Evolutionary conservation across 768 basidiomycete species (phyloP).

Genomic region (Stropharia rugosoannulata): DNA sequence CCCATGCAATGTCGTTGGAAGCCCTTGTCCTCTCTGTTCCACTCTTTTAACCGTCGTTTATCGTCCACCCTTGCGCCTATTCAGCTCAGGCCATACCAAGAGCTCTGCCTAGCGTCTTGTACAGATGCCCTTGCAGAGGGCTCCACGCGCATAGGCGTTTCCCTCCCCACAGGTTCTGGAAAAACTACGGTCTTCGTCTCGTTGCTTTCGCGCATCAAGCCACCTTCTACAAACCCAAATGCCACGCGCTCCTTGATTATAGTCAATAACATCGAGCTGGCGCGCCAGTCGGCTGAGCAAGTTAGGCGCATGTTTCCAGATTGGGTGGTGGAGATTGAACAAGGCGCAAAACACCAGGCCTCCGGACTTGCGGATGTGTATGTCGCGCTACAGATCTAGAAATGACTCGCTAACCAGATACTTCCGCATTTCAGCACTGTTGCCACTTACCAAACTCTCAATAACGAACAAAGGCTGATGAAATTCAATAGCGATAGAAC

Average conservation of each 20-base stretch:
- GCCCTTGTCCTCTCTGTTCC: constrained; percentile 1
- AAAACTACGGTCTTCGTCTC: constrained; percentile 94
- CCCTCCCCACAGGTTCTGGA: constrained; percentile 80
- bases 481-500: constrained; percentile 72
- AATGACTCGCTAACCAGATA: neutral
- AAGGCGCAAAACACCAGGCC: constrained; percentile 72
- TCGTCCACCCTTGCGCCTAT: constrained; percentile 24
- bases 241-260: constrained; percentile 73
- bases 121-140: constrained; percentile 67
- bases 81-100: constrained; percentile 84
- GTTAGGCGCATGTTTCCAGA: constrained; percentile 64
- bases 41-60: neutral
- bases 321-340: constrained; percentile 90
- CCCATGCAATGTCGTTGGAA: constrained; percentile 19
- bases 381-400: neutral
- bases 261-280: constrained; percentile 89
- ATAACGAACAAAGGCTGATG: constrained; percentile 56
- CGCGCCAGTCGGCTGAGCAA: constrained; percentile 79
- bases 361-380: constrained; percentile 85
- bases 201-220: constrained; percentile 63
- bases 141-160: constrained; percentile 77
- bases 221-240: constrained; percentile 38
- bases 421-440: constrained; percentile 57
- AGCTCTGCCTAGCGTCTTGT: constrained; percentile 76
- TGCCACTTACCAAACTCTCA: constrained; percentile 86